These are phyloP conservation scores for Cladophialophora exuberans DNA, from an alignment of 2,329 filamentous ascomycete genomes.

Conservation along the genomic window DNA sequence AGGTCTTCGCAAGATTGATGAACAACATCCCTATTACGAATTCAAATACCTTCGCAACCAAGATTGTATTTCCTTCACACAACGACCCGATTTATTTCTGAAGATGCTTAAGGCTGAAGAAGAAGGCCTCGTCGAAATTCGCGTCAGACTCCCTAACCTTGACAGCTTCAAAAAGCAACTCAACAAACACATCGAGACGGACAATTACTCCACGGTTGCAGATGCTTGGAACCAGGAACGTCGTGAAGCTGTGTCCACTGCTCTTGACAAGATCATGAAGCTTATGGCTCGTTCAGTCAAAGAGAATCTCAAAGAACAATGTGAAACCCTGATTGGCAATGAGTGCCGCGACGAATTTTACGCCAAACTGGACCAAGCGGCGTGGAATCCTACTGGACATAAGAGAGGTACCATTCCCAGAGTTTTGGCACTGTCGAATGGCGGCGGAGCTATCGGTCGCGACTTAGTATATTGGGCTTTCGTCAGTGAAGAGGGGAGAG, in stretches of 20 bases:
- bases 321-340: slow-evolving; percentile 88
- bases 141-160: slow-evolving; percentile 74
- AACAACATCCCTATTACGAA: slow-evolving; percentile 94
- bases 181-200: slow-evolving; percentile 83
- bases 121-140: slow-evolving; percentile 87
- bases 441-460: slow-evolving; percentile 71
- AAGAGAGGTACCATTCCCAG: slow-evolving; percentile 84
- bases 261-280: slow-evolving; percentile 78
- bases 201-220: slow-evolving; percentile 92
- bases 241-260: slow-evolving; percentile 79
- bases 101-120: slow-evolving; percentile 98
- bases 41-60: slow-evolving; percentile 96
- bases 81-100: slow-evolving; percentile 84
- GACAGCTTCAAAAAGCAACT: slow-evolving; percentile 76
- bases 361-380: slow-evolving; percentile 89
- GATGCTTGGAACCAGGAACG: slow-evolving; percentile 94
- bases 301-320: slow-evolving; percentile 89
- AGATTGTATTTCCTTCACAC: slow-evolving; percentile 77
- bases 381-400: slow-evolving; percentile 93
- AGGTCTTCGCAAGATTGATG: slow-evolving; percentile 88
- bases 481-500: slow-evolving; percentile 88
- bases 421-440: slow-evolving; percentile 84
- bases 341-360: slow-evolving; percentile 87
- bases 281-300: slow-evolving; percentile 91
- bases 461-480: slow-evolving; percentile 90